Evolutionary conservation across 495 filamentous ascomycete genomes (phyloP).

Genomic region (Trichoderma virens): DNA sequence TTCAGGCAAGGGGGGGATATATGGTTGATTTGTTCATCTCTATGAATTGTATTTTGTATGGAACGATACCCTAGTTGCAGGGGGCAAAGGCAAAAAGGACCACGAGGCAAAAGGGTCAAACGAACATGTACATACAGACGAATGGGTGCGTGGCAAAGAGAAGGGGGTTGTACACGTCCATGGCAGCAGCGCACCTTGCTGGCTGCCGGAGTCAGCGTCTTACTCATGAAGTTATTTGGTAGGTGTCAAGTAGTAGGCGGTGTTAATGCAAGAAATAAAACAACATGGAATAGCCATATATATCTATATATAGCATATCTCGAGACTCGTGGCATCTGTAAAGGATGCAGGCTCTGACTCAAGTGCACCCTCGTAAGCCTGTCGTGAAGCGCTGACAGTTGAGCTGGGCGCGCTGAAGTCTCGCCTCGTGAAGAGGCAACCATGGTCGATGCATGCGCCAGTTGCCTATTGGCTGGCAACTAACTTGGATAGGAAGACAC

Average conservation of each 20-base stretch:
- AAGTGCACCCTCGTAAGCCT: not conserved
- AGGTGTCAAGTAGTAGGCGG: not conserved
- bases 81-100: not conserved
- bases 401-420: not conserved
- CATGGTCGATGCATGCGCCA: too few species aligned
- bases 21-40: not conserved
- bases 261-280: not conserved
- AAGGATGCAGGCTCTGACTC: not conserved
- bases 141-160: not conserved
- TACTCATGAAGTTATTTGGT: not conserved
- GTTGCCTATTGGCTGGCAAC: too few species aligned
- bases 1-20: not conserved
- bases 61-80: conserved; percentile 6
- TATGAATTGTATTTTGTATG: conserved; percentile 1
- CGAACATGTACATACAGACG: not conserved
- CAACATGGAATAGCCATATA: not conserved
- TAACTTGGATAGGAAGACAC: not conserved
- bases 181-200: not conserved
- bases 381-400: not conserved
- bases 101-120: not conserved
- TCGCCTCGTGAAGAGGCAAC: not conserved
- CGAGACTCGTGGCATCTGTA: too few species aligned
- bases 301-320: too few species aligned
- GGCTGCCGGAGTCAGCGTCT: not conserved
- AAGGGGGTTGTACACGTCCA: not conserved